A percentile compares a stretch with the other conserved stretches of the same genome.
Evolutionary conservation across 441 rosid species (phyloP).

Genomic region (Populus hybrid): DNA sequence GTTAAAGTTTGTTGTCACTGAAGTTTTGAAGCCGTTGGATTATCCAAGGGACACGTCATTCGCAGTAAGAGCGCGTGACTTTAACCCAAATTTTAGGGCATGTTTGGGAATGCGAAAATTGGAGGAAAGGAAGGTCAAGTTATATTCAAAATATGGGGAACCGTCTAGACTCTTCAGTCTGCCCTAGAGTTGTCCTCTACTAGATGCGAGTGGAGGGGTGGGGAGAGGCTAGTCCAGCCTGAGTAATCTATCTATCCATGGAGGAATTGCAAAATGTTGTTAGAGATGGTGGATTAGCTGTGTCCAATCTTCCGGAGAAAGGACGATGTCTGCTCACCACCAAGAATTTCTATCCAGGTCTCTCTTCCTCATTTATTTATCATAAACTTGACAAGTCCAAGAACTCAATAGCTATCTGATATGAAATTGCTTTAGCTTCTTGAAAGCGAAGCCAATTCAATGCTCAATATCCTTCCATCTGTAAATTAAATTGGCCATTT

Average conservation of each 20-base stretch:
- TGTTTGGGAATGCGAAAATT: neutral
- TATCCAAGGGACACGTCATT: neutral
- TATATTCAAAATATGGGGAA: neutral
- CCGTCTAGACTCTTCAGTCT: neutral
- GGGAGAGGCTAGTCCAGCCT: neutral
- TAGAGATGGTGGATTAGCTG: conserved; percentile 36
- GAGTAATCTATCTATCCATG: conserved; percentile 28
- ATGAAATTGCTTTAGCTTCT: neutral
- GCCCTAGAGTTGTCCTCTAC: neutral
- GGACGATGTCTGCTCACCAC: conserved; percentile 66
- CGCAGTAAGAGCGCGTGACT: neutral
- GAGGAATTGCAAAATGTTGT: conserved; percentile 54
- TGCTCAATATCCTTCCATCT: neutral
- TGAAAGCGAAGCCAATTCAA: neutral
- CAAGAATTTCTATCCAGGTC: conserved; percentile 72
- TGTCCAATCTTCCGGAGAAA: conserved; percentile 46
- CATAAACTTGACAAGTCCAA: neutral
- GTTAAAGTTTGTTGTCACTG: neutral
- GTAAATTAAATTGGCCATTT: neutral
- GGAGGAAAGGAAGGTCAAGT: neutral
- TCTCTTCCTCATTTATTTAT: conserved; percentile 8
- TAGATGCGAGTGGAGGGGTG: neutral
- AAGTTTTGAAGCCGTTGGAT: conserved; percentile 1
- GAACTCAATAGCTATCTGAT: neutral
- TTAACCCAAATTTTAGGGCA: neutral